Base-by-base conservation (phyloP, 2,329 filamentous ascomycete species). In the Aspergillus sp. region DNA sequence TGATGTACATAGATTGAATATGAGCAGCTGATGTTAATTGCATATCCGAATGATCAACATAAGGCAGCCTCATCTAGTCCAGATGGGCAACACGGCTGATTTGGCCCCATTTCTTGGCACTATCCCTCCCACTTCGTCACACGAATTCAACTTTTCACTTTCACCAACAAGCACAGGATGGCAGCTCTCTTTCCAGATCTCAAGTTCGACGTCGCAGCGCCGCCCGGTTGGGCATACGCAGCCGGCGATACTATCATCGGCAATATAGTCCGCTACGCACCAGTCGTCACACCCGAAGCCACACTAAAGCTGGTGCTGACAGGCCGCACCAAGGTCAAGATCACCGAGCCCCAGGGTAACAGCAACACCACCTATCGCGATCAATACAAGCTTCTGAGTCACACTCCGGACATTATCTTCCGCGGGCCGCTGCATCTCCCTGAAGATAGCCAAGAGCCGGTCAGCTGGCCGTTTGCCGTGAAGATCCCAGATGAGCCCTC, bases 241-340 rank as follows among this genome's bases (percentile, higher is more conserved):
- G 32, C 48, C 3, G 50, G 54, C 7, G 52, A 55, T 39, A 52
- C 45, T 7, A 49, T 57, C 38, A 50, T 52, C 33, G 52, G 52
- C 30, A 46, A 45, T 39, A 31, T 57, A 8, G 39, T 50, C 2
- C 50, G 54, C 9, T 47, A 39, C 9, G 29, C 13, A 2, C 47
- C 49, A 11, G 47, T 55, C 12, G 47, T 53, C 19, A 36, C 52
- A 8, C 47, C 54, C 11, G 43, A 53, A 32, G 49, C 48, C 10
- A 42, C 28, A 6, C 42, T 57, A 8, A 43, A 28, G 5, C n/a
- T 57, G 3, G 38, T 34, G 12, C 46, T 56, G 3, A 8, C 39
- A 3, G 51, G 52, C 4, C 43, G 44, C 27, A 37, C 44, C 2
- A 55, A 48, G 35, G 41, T 45, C 12, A 53, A 52, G 30, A 52